phyloP scores from a whole-genome alignment of 2,329 filamentous ascomycete genomes.

The Nothopassalora personata region DNA sequence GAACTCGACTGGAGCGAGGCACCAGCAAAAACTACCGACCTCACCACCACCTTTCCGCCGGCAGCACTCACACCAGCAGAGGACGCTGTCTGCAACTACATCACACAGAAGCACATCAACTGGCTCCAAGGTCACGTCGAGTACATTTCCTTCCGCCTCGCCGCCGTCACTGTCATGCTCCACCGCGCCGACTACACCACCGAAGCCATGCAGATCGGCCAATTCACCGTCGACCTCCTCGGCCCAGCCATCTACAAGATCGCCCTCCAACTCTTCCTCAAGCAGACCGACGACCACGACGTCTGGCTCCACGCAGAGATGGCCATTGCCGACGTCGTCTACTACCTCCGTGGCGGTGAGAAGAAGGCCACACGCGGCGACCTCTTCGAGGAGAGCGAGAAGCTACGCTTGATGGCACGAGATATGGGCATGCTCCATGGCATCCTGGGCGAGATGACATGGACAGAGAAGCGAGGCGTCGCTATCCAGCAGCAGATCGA shows the following conservation, averaged over 20 bases:
- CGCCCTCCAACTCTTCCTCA: background rate
- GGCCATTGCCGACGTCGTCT: background rate
- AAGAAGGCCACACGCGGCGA: background rate
- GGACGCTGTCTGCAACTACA: background rate
- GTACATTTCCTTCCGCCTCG: conserved; percentile 1
- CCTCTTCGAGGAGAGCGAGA: background rate
- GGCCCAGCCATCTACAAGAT: background rate
- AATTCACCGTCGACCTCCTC: conserved; percentile 1
- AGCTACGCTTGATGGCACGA: background rate
- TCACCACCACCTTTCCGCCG: background rate
- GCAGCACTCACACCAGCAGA: background rate
- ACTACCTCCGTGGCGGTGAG: background rate
- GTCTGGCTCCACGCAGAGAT: background rate
- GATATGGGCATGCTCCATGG: background rate
- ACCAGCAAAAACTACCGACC: background rate
- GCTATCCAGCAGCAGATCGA: background rate
- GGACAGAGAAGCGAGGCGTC: background rate
- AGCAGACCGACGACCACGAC: background rate
- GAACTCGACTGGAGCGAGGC: background rate
- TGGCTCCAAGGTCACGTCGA: background rate
- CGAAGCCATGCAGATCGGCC: background rate
- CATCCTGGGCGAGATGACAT: background rate
- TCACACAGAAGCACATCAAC: background rate
- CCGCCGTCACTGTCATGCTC: background rate
- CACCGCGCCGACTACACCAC: background rate